A percentile compares a stretch with the other conserved stretches of the same genome.
Evolutionary conservation across 768 basidiomycete species (phyloP).

Genomic region (Psilocybe azurescens): DNA sequence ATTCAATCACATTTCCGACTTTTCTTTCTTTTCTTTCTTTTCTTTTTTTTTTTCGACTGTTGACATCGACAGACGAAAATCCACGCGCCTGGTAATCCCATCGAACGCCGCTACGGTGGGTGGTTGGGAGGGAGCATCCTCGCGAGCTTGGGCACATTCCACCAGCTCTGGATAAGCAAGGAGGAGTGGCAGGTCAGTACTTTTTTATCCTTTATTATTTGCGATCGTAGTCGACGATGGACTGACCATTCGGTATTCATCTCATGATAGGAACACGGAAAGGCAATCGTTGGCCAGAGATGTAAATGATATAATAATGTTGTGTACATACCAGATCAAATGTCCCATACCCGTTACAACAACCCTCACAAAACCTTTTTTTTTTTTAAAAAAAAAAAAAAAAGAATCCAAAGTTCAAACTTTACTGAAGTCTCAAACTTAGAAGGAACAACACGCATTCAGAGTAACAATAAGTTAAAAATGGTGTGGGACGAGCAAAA

Average conservation of each 20-base stretch:
- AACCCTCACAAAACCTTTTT: background rate
- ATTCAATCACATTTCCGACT: background rate
- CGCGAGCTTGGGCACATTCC: conserved; percentile 95
- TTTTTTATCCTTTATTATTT: background rate
- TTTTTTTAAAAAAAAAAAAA: background rate
- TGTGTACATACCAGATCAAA: conserved; percentile 8
- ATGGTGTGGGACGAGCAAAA: background rate
- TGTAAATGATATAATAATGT: conserved; percentile 65
- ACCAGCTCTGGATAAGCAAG: conserved; percentile 93
- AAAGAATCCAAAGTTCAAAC: no score
- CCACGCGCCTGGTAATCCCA: conserved; percentile 88
- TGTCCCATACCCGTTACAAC: background rate
- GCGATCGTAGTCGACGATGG: background rate
- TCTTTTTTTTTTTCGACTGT: background rate
- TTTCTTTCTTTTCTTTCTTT: background rate
- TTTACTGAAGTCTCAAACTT: no score
- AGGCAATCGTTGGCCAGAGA: conserved; percentile 80
- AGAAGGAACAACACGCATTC: no score
- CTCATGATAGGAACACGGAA: conserved; percentile 73
- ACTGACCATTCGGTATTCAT: background rate
- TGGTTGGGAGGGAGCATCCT: conserved; percentile 98
- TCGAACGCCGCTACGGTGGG: conserved; percentile 88
- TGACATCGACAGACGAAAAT: conserved; percentile 76
- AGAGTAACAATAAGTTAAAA: no score
- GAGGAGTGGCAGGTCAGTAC: conserved; percentile 87